phyloP scores from a whole-genome alignment of 2,329 filamentous ascomycete genomes.

The Onygenales sp. region DNA sequence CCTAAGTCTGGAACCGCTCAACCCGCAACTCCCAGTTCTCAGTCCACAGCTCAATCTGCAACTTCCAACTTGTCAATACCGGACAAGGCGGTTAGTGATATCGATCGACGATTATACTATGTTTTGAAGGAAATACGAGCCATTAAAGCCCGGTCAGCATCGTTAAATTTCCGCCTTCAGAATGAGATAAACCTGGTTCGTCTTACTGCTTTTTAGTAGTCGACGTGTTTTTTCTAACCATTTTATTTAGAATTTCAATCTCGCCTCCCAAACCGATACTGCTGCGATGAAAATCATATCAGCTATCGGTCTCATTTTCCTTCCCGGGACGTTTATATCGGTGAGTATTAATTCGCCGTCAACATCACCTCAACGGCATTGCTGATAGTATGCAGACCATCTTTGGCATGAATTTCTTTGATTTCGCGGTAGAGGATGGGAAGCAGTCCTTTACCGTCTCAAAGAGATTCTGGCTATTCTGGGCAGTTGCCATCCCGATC shows the following conservation, averaged over 20 bases:
- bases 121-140: constrained; percentile 19
- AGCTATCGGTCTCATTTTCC: constrained; percentile 19
- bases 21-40: background rate
- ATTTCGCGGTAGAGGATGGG: constrained; percentile 12
- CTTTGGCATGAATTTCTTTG: constrained; percentile 28
- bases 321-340: constrained; percentile 23
- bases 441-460: constrained; percentile 17
- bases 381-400: constrained; percentile 15
- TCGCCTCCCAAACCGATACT: constrained; percentile 23
- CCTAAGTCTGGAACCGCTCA: background rate
- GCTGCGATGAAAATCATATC: constrained; percentile 23
- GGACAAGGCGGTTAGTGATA: background rate
- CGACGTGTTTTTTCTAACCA: background rate
- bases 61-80: background rate
- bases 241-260: constrained; percentile 21
- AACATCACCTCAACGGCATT: background rate
- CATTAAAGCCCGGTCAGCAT: constrained; percentile 17
- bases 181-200: constrained; percentile 26
- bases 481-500: constrained; percentile 21
- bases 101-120: constrained; percentile 12
- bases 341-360: constrained; percentile 11
- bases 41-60: background rate
- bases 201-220: background rate
- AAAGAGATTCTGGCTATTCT: constrained; percentile 23
- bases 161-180: constrained; percentile 20